Percentiles rank a stretch among this genome's conserved stretches.
Evolutionary conservation across 176 grass and related monocot species (phyloP).

Genomic region (Avena sativa): DNA sequence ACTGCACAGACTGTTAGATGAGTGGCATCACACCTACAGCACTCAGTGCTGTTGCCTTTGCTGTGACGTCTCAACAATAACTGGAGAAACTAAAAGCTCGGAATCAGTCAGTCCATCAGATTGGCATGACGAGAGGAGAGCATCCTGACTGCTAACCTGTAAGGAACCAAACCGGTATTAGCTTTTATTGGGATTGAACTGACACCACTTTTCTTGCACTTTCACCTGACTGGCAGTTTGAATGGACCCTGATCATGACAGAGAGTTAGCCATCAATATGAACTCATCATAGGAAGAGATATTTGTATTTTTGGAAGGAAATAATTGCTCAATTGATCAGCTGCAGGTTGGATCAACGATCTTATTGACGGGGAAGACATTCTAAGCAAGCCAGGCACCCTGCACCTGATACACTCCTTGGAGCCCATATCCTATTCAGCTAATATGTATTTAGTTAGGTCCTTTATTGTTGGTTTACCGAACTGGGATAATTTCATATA

Average conservation of each 20-base stretch:
- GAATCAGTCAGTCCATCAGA: slow-evolving; percentile 29
- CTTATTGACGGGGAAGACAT: background rate
- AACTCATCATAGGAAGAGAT: slow-evolving; percentile 2
- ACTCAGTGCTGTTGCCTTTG: background rate
- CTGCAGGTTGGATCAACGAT: background rate
- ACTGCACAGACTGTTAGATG: slow-evolving; percentile 10
- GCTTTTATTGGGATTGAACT: background rate
- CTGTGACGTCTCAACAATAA: slow-evolving; percentile 27
- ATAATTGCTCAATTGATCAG: slow-evolving; percentile 1
- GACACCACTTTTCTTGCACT: background rate
- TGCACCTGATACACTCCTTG: background rate
- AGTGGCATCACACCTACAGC: background rate
- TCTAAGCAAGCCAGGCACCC: background rate
- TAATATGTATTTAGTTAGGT: too few relatives aligned
- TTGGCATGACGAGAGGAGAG: background rate
- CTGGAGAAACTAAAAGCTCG: background rate
- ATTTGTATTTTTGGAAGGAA: background rate
- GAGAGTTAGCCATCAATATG: background rate
- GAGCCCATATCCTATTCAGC: too few relatives aligned
- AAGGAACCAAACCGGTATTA: slow-evolving; percentile 10
- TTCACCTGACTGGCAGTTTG: slow-evolving; percentile 7
- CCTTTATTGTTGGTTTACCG: too few relatives aligned
- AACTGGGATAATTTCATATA: too few relatives aligned
- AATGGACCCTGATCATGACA: background rate
- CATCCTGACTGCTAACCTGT: background rate